These are phyloP conservation scores for Nectriaceae sp. DNA, from an alignment of 2,329 filamentous ascomycete genomes.

Conservation along the genomic window DNA sequence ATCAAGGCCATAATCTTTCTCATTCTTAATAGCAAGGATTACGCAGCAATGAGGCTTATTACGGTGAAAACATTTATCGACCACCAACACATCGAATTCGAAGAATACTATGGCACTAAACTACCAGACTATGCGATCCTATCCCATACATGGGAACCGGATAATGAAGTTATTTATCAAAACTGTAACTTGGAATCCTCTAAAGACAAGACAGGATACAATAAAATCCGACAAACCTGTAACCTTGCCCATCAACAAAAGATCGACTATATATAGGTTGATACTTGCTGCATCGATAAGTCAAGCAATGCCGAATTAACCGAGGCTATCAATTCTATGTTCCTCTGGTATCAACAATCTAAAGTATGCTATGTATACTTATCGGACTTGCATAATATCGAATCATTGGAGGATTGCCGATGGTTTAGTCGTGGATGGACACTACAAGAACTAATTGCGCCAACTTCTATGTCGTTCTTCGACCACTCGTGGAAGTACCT, in stretches of 20 bases:
- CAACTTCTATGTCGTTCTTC: conserved; percentile 12
- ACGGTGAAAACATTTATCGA: background rate
- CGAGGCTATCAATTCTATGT: conserved; percentile 32
- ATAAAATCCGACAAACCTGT: conserved; percentile 8
- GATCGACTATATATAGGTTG: conserved; percentile 10
- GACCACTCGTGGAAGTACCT: conserved; percentile 11
- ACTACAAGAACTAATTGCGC: conserved; percentile 20
- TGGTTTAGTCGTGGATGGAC: conserved; percentile 26
- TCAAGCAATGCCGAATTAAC: conserved; percentile 24
- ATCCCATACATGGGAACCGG: conserved; percentile 13
- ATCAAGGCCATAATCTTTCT: background rate
- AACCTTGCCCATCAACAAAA: conserved; percentile 3
- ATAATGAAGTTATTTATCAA: conserved; percentile 11
- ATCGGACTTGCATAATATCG: conserved; percentile 15
- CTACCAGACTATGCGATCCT: conserved; percentile 12
- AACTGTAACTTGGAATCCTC: conserved; percentile 7
- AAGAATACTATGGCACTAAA: background rate
- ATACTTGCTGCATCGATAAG: conserved; percentile 3
- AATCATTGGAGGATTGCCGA: conserved; percentile 11
- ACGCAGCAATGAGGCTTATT: background rate
- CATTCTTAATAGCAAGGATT: background rate
- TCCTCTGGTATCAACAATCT: conserved; percentile 22
- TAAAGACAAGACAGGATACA: conserved; percentile 8
- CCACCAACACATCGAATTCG: background rate
- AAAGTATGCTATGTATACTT: conserved; percentile 26